Evolutionary conservation across 2,329 filamentous ascomycete species (phyloP).

Genomic region (Exophiala aquamarina): DNA sequence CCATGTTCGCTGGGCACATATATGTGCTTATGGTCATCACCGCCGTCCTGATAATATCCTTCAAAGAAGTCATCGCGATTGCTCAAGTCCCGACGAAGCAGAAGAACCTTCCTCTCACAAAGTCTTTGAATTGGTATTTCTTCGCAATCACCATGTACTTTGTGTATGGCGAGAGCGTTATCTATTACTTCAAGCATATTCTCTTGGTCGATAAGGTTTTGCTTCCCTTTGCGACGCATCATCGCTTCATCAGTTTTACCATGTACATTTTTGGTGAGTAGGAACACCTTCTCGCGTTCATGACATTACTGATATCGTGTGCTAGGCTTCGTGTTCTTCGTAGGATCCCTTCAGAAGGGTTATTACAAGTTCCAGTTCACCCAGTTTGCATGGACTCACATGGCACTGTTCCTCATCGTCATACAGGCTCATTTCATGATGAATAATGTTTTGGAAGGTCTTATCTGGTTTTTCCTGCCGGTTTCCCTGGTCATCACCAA

Average conservation of each 20-base stretch:
- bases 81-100: constrained; percentile 90
- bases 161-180: constrained; percentile 95
- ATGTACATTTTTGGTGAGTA: constrained; percentile 90
- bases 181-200: constrained; percentile 99
- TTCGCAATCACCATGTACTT: constrained; percentile 99
- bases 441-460: constrained; percentile 99
- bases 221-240: constrained; percentile 90
- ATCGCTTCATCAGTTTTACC: constrained; percentile 97
- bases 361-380: constrained; percentile 99
- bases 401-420: constrained; percentile 97
- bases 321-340: constrained; percentile 97
- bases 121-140: constrained; percentile 99
- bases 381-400: constrained; percentile 99
- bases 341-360: constrained; percentile 87
- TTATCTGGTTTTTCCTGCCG: constrained; percentile 99
- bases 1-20: constrained; percentile 94
- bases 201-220: constrained; percentile 91
- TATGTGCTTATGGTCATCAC: constrained; percentile 95
- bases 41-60: constrained; percentile 90
- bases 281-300: neutral
- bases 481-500: constrained; percentile 95
- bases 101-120: constrained; percentile 87
- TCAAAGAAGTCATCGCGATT: constrained; percentile 99
- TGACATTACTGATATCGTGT: constrained; percentile 3
- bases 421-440: constrained; percentile 99